phyloP scores from a whole-genome alignment of 1,139 yeast genomes.

The Entelexis sorbosivorans region DNA sequence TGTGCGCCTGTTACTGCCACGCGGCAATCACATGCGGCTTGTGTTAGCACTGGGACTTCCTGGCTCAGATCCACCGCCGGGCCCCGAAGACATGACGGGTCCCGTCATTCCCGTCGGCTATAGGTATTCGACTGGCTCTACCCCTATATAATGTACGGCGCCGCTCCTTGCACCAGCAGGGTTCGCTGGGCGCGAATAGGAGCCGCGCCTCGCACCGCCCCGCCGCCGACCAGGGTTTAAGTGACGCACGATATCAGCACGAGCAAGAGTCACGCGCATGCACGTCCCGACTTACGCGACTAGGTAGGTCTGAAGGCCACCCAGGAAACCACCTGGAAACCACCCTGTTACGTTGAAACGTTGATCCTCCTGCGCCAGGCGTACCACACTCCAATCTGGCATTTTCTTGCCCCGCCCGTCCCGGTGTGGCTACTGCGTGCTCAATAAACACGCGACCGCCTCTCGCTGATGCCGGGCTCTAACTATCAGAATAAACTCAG shows the following conservation, averaged over 20 bases:
- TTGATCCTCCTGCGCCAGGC: background rate
- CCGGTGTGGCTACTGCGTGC: background rate
- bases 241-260: slow-evolving; percentile 3
- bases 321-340: slow-evolving; percentile 6
- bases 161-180: too few species aligned
- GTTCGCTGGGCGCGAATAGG: too few species aligned
- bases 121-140: too few species aligned
- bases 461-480: background rate
- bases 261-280: slow-evolving; percentile 4
- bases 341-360: background rate
- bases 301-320: background rate
- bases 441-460: background rate
- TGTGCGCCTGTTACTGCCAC: too few species aligned
- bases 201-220: background rate
- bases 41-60: too few species aligned
- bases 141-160: too few species aligned
- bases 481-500: background rate
- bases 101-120: too few species aligned
- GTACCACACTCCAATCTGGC: background rate
- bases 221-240: background rate
- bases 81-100: too few species aligned
- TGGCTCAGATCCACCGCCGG: too few species aligned
- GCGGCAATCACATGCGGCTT: too few species aligned
- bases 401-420: background rate
- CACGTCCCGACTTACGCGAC: slow-evolving; percentile 8